phyloP scores from a whole-genome alignment of 345 rosid genomes.

The Moricandia arvensis region DNA sequence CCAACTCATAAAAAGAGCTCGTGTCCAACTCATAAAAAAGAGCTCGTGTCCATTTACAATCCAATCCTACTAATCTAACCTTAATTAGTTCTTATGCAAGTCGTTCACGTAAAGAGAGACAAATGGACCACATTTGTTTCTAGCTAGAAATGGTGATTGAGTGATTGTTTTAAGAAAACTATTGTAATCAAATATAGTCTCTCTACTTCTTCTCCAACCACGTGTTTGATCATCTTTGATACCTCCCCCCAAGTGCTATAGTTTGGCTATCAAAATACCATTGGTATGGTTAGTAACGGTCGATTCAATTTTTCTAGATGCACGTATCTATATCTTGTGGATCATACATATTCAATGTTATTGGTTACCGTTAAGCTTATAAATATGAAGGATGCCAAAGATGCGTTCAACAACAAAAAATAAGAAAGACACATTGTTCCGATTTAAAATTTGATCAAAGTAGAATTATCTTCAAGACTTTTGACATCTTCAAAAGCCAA shows the following conservation, averaged over 20 bases:
- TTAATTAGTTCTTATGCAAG: neutral
- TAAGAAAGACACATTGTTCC: neutral
- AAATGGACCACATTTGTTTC: neutral
- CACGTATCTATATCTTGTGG: neutral
- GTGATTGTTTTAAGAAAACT: conserved; percentile 12
- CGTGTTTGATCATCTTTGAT: conserved; percentile 17
- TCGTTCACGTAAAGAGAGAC: conserved; percentile 7
- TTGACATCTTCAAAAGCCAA: conserved; percentile 36
- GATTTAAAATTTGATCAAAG: neutral
- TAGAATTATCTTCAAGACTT: conserved; percentile 2
- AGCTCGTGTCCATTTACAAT: too few relatives aligned
- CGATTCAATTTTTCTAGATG: neutral
- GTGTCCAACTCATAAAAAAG: too few relatives aligned
- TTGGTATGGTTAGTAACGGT: conserved; percentile 5
- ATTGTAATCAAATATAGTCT: conserved; percentile 2
- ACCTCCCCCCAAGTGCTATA: neutral
- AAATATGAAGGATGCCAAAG: neutral
- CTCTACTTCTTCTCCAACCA: conserved; percentile 17
- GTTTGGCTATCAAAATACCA: neutral
- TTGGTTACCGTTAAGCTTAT: neutral
- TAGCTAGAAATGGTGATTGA: conserved; percentile 32
- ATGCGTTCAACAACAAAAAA: neutral
- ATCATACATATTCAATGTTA: neutral
- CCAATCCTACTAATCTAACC: too few relatives aligned
- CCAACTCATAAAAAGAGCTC: too few relatives aligned